phyloP scores from a whole-genome alignment of 2,329 filamentous ascomycete species.

The Fusarium compactum region DNA sequence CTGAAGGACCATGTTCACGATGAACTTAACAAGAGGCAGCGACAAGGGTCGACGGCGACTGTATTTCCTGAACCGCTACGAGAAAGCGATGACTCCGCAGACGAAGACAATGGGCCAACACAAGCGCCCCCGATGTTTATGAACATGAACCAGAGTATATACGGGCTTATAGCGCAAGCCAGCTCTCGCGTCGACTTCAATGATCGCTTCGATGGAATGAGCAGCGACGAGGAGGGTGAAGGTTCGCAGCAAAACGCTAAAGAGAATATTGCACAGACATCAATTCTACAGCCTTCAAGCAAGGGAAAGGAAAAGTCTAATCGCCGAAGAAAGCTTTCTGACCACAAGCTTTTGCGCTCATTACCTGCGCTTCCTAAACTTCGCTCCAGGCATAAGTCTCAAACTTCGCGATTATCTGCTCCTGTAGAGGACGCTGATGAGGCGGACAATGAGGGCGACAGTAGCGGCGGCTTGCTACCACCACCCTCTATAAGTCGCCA shows the following conservation, averaged over 20 bases:
- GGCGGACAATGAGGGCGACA: slow-evolving; percentile 40
- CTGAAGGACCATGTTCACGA: slow-evolving; percentile 55
- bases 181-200: slow-evolving; percentile 86
- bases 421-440: slow-evolving; percentile 53
- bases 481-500: slow-evolving; percentile 42
- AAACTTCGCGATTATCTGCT: slow-evolving; percentile 56
- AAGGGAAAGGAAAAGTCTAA: slow-evolving; percentile 52
- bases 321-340: slow-evolving; percentile 72
- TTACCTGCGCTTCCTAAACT: slow-evolving; percentile 69
- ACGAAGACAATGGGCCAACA: slow-evolving; percentile 60
- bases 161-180: slow-evolving; percentile 90
- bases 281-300: slow-evolving; percentile 52
- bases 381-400: slow-evolving; percentile 57
- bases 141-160: slow-evolving; percentile 95
- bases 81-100: slow-evolving; percentile 62
- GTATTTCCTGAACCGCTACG: slow-evolving; percentile 65
- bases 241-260: slow-evolving; percentile 59
- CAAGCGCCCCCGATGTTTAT: slow-evolving; percentile 65
- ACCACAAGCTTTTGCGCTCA: slow-evolving; percentile 74
- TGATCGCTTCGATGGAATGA: slow-evolving; percentile 80
- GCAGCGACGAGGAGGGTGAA: slow-evolving; percentile 85
- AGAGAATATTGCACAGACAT: slow-evolving; percentile 57
- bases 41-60: slow-evolving; percentile 54
- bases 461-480: slow-evolving; percentile 42
- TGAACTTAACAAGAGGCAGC: slow-evolving; percentile 61